Percentiles rank a stretch among this genome's conserved stretches.
phyloP scores from a whole-genome alignment of 108 stramenopile genomes.

The Nitzschia sp. region DNA sequence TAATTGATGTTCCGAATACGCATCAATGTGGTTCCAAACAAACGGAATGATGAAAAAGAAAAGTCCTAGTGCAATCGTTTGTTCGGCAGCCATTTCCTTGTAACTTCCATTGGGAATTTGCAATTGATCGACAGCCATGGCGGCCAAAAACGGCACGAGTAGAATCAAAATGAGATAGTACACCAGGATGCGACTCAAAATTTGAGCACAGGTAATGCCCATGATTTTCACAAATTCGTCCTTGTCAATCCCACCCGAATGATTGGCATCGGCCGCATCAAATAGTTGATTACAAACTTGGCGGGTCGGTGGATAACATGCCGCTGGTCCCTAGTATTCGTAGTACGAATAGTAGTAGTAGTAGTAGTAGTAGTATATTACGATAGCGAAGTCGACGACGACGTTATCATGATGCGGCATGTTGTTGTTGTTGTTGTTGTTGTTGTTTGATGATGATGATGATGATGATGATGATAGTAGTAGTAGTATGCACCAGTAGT shows the following conservation, averaged over 20 bases:
- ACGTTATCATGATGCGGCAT: too few species aligned
- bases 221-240: conserved; percentile 47
- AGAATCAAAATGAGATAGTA: conserved; percentile 48
- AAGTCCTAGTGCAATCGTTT: conserved; percentile 14
- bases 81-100: conserved; percentile 22
- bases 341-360: too few species aligned
- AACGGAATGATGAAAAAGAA: conserved; percentile 42
- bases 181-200: conserved; percentile 36
- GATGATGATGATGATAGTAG: too few species aligned
- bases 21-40: conserved; percentile 41
- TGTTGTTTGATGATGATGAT: too few species aligned
- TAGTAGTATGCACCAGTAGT: too few species aligned
- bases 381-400: too few species aligned
- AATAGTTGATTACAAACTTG: conserved; percentile 45
- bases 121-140: conserved; percentile 7
- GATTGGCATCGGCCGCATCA: conserved; percentile 45
- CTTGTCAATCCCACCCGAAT: conserved; percentile 44
- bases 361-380: too few species aligned
- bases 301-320: conserved; percentile 50
- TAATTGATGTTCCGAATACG: conserved; percentile 16
- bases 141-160: conserved; percentile 40
- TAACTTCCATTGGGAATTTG: conserved; percentile 21
- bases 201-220: conserved; percentile 37
- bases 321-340: conserved; percentile 61
- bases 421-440: too few species aligned